Percentiles rank a stretch among this genome's conserved stretches.
Conservation (phyloP, 768 basidiomycete genomes). For the Agaricus sinodeliciosus region DNA sequence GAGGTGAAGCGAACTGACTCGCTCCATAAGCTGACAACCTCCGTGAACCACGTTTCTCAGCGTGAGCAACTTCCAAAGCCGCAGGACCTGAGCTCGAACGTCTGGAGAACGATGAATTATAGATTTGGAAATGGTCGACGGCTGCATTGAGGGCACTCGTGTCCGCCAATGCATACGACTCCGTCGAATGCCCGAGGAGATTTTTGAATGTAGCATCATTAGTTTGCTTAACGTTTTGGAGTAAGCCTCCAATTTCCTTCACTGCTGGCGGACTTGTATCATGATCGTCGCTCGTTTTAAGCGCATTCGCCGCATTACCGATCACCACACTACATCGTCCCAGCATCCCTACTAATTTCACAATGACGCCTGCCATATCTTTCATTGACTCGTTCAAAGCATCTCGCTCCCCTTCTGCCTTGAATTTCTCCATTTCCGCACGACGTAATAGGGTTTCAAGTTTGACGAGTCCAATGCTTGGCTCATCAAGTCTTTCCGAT, state of each 20-base stretch:
- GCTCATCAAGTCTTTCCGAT: conserved; percentile 72
- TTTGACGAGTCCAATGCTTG: conserved; percentile 61
- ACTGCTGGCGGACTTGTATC: conserved; percentile 29
- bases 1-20: conserved; percentile 43
- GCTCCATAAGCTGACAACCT: conserved; percentile 33
- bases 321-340: conserved; percentile 72
- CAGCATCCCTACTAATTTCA: conserved; percentile 73
- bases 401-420: conserved; percentile 59
- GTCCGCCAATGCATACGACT: conserved; percentile 42
- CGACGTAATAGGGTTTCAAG: conserved; percentile 59
- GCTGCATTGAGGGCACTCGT: conserved; percentile 25
- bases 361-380: conserved; percentile 60
- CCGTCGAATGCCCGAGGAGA: conserved; percentile 62
- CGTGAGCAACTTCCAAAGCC: conserved; percentile 26
- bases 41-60: conserved; percentile 22
- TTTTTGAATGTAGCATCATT: conserved; percentile 67
- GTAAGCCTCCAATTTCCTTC: conserved; percentile 41
- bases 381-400: conserved; percentile 55
- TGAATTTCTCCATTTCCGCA: conserved; percentile 64
- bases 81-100: conserved; percentile 46
- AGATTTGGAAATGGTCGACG: conserved; percentile 46
- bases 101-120: conserved; percentile 40
- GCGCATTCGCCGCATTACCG: conserved; percentile 43
- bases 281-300: conserved; percentile 24
- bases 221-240: conserved; percentile 51